phyloP scores from a whole-genome alignment of 306 rosid genomes.

The Pterocarpus santalinus region DNA sequence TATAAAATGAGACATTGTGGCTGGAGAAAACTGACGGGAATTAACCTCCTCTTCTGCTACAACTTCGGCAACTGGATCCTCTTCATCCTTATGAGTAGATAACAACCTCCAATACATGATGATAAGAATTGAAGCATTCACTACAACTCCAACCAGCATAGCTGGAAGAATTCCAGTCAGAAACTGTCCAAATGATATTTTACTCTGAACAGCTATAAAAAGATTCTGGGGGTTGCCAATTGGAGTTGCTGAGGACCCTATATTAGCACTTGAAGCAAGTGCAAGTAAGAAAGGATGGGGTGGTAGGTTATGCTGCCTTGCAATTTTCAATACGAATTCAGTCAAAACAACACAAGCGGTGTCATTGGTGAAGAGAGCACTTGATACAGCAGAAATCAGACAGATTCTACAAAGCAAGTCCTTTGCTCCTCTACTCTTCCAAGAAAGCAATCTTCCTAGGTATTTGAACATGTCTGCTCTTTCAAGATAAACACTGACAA shows the following conservation, averaged over 20 bases:
- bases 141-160: constrained; percentile 72
- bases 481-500: constrained; percentile 91
- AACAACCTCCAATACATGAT: constrained; percentile 72
- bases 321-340: constrained; percentile 84
- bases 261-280: constrained; percentile 90
- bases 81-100: constrained; percentile 67
- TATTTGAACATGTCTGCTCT: constrained; percentile 92
- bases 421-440: constrained; percentile 88
- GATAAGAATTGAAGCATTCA: constrained; percentile 70
- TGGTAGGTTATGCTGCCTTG: constrained; percentile 86
- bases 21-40: constrained; percentile 87
- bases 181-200: constrained; percentile 72
- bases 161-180: constrained; percentile 81
- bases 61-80: constrained; percentile 58
- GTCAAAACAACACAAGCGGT: constrained; percentile 90
- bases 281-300: constrained; percentile 94
- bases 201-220: constrained; percentile 81
- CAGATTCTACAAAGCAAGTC: constrained; percentile 85
- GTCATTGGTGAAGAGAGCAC: constrained; percentile 91
- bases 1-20: constrained; percentile 71
- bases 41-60: constrained; percentile 64
- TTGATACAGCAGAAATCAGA: constrained; percentile 80
- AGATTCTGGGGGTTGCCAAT: constrained; percentile 95
- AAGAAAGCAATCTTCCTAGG: constrained; percentile 79
- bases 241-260: constrained; percentile 92